These are phyloP conservation scores for Ustilago nuda DNA, from an alignment of 1,284 basidiomycete genomes.

Conservation along the genomic window DNA sequence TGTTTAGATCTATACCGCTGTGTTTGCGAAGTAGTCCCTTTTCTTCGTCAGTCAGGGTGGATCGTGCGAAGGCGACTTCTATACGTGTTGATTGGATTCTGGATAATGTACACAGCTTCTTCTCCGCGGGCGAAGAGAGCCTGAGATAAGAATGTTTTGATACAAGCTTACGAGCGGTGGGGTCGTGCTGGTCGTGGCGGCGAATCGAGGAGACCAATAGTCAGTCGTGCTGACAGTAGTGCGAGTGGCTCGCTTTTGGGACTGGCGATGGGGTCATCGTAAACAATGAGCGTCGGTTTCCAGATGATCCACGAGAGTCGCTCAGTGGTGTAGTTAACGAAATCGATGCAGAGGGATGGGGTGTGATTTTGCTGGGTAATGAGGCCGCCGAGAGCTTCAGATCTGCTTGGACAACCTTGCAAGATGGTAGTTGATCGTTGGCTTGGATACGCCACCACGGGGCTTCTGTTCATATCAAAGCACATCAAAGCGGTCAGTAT, in stretches of 20 bases:
- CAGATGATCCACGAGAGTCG: background rate
- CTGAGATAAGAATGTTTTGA: slow-evolving; percentile 5
- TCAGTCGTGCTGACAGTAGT: background rate
- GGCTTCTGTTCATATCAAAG: slow-evolving; percentile 24
- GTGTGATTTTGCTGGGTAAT: background rate
- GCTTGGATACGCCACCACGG: slow-evolving; percentile 49
- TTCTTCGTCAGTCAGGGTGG: background rate
- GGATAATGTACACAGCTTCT: slow-evolving; percentile 26
- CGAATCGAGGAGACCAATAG: background rate
- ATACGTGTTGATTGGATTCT: background rate
- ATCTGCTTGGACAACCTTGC: slow-evolving; percentile 64
- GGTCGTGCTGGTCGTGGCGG: background rate
- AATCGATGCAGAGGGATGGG: background rate
- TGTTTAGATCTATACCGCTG: background rate
- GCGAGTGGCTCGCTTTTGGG: background rate
- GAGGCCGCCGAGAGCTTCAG: slow-evolving; percentile 11
- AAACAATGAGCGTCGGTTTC: background rate
- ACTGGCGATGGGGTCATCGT: background rate
- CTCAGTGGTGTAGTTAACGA: background rate
- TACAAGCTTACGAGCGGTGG: slow-evolving; percentile 8
- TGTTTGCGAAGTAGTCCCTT: background rate
- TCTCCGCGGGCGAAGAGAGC: background rate
- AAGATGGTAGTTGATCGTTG: slow-evolving; percentile 68
- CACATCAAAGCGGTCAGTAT: background rate
- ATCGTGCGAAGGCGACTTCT: background rate